phyloP scores from a whole-genome alignment of 2,329 filamentous ascomycete genomes.

The Fusarium marasasianum region DNA sequence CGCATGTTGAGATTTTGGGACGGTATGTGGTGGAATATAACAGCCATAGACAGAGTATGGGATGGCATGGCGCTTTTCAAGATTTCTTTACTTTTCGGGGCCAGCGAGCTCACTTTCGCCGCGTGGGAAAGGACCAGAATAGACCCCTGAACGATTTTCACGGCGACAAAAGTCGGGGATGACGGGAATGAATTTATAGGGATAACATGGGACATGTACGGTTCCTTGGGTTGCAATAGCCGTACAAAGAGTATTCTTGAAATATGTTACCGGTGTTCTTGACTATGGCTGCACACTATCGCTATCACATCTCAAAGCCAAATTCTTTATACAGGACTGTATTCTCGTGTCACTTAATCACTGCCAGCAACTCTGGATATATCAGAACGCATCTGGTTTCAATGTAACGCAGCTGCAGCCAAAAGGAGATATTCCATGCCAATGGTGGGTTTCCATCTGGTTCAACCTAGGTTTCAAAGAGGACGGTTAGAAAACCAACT shows the following conservation, averaged over 20 bases:
- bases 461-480: conserved; percentile 19
- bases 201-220: conserved; percentile 18
- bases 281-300: not conserved
- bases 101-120: conserved; percentile 36
- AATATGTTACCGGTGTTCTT: not conserved
- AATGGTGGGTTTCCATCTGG: conserved; percentile 7
- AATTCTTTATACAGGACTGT: not conserved
- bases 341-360: not conserved
- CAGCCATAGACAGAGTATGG: conserved; percentile 15
- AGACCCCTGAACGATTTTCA: conserved; percentile 19
- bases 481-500: not conserved
- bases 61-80: conserved; percentile 29
- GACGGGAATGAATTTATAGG: conserved; percentile 8
- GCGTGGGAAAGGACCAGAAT: conserved; percentile 24
- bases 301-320: not conserved
- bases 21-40: conserved; percentile 1
- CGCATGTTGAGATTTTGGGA: conserved; percentile 6
- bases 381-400: not conserved
- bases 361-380: not conserved
- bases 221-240: conserved; percentile 14
- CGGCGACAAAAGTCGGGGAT: conserved; percentile 3
- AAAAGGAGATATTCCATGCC: conserved; percentile 1
- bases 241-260: conserved; percentile 17
- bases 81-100: conserved; percentile 13
- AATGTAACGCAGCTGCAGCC: not conserved